Evolutionary conservation across 2,329 filamentous ascomycete genomes (phyloP), one percentile per base, ranked within the genome.

Genomic region (Lecanicillium sp.): DNA sequence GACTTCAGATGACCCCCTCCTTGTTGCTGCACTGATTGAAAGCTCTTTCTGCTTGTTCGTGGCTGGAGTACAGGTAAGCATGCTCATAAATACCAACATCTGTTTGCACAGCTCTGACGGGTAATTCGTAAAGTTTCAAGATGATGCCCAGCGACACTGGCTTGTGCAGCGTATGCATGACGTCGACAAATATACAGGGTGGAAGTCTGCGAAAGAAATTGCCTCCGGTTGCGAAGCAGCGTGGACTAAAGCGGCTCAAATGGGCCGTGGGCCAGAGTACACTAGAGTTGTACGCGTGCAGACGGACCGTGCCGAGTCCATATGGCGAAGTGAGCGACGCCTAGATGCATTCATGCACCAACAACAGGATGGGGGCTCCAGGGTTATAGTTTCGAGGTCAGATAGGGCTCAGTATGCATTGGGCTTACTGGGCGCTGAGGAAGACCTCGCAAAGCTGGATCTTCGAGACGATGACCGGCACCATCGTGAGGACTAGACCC

Each of bases 1-100:
- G 9, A 58, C 64, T 9, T 62, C 71, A 17, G 56, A 64, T 2
- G 73, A 78, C 25, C 89, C 88, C 1, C 71, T 80, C 20, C 72
- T 94, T 18, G 88, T 84, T 5, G 84, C 84, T 0, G 85, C 85
- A 0, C 72, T 95, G 16, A 87, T 87, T 42, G 90, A 96, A 59
- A 78, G 79, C 49, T 80, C 79, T 4, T 83, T 95, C 51, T 79
- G 82, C 4, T 66, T 95, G 2, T 95, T 96, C 62, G 87, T 95
- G 44, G 83, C 88, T 2, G 90, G 77, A 4, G 77, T 96, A 9
- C 77, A 81, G 66, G 77, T 80, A 60, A 49, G 58, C 49, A n/a
- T 31, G 19, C 28, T 14, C 22, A 25, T 6, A 7, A 20, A 13
- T 32, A 16, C 16, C 18, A 5, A 14, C 33, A 39, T 11, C 19